Evolutionary conservation across 805 yeast species (phyloP), one percentile per base, ranked within the genome.

Genomic region (Candida ulmi): DNA sequence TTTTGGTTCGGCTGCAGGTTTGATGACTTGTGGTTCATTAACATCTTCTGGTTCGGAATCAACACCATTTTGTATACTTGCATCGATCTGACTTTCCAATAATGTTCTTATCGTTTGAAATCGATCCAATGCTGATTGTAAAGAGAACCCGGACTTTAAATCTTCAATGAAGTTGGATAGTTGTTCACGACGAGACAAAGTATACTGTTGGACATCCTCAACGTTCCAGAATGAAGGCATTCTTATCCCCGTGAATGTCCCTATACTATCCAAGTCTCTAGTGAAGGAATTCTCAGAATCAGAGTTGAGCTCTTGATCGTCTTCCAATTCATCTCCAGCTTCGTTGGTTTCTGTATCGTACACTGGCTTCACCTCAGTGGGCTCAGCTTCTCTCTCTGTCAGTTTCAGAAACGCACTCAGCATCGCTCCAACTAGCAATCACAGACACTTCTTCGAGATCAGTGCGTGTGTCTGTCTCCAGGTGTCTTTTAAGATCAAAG

Each of bases 11-110:
- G 62, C 67, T 8, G 78, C 75, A 5, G 64, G 63, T 11, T 62
- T 66, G 13, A 77, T 74, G 0, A 78, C 81, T n/a, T 61, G 69
- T 0, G 84, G 83, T 45, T 75, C 83, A 5, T 75, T 66, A 5
- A 15, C 38, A 21, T 74, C 81, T 12, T 54, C 61, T 9, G 40
- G 44, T 23, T 53, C 59, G 11, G 51, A 45, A 33, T 54, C 61
- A 15, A 50, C 55, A 27, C 48, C 55, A 32, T 52, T 58, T 31
- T 58, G 61, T 5, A 59, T 55, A 1, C 61, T 59, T 28, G 58
- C 57, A 31, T 53, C 58, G 3, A 58, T 47, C 9, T 55, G 45
- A 15, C 54, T 52, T 35, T 60, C 65, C 30, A 60, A 40, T 4
- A 57, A 17, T 0, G 56, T 56, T 33, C 61, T 48, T 35, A 56